Base-by-base conservation (phyloP, 2,329 filamentous ascomycete genomes). In the Simplicillium aogashimaense region DNA sequence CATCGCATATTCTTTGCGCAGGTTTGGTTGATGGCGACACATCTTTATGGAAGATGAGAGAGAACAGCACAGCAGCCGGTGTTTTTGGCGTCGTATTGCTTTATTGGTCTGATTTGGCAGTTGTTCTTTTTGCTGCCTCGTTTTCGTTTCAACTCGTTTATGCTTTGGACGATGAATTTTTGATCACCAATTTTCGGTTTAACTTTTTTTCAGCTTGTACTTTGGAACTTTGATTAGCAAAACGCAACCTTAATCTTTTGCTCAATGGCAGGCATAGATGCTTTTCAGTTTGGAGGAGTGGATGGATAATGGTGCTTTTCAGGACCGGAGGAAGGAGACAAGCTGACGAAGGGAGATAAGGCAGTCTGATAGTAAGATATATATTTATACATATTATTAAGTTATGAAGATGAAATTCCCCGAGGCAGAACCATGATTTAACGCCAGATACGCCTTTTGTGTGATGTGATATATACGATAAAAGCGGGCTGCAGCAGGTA, bases 121-220 rank as follows among this genome's bases (percentile, higher is more conserved):
- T 5, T 12, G 6, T 32, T 5, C 11, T n/a, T 32, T 32, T 32
- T 25, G 6, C 20, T 25, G 20, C 9, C 6, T 25, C 20, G 20
- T 25, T 25, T 43, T 42, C 34, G n/a, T 41, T 41, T 6, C 5
- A 6, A 9, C 20, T 42, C 34, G n/a, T 41, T 41, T 6, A 25
- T 25, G 20, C 20, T 44, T 42, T 25, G 17, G 17, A 16, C 17
- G 8, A 15, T 35, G 29, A 14, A 7, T 31, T 39, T 34, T 36
- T 25, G 35, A 40, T 36, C 37, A 35, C 17, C 28, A 38, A 34
- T 42, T 42, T 35, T 49, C 51, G 48, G 46, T 43, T 36, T 33
- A 29, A 38, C 48, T 37, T 49, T 46, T 40, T 40, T 16, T 30
- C 35, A 18, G 31, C 32, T 42, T 39, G 37, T 47, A 25, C 20